These are phyloP conservation scores for Parietaria judaica DNA, from an alignment of 306 rosid species.

Conservation along the genomic window DNA sequence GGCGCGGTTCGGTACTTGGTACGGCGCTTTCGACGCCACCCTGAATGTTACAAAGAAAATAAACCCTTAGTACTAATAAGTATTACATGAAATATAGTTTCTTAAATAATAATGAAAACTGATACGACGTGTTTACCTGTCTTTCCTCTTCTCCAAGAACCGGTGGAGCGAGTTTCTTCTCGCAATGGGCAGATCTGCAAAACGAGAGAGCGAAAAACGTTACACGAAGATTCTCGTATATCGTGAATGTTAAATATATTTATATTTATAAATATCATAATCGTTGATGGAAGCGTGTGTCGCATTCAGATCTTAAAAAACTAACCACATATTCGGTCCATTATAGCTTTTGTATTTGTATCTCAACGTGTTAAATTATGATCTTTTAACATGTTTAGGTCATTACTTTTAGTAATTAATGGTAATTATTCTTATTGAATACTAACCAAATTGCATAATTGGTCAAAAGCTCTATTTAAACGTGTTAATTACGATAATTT, in stretches of 20 bases:
- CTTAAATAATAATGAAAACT: not conserved
- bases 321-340: no score
- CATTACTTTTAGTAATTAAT: no score
- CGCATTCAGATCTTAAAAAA: no score
- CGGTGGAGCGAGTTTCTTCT: slow-evolving; percentile 84
- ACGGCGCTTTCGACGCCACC: slow-evolving; percentile 61
- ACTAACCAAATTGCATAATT: no score
- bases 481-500: no score
- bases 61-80: not conserved
- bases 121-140: slow-evolving; percentile 37
- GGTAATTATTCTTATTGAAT: no score
- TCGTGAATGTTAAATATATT: not conserved
- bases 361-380: no score
- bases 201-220: not conserved
- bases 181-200: slow-evolving; percentile 59
- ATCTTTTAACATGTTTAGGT: no score
- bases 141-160: slow-evolving; percentile 84
- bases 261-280: no score
- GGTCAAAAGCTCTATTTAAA: no score
- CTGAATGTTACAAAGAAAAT: slow-evolving; percentile 23
- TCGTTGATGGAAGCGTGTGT: no score
- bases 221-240: not conserved
- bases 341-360: no score
- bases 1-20: slow-evolving; percentile 36
- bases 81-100: not conserved